Evolutionary conservation across 805 yeast genomes (phyloP), one percentile per base, ranked within the genome.

Genomic region (Cyberlindnera suaveolens): DNA sequence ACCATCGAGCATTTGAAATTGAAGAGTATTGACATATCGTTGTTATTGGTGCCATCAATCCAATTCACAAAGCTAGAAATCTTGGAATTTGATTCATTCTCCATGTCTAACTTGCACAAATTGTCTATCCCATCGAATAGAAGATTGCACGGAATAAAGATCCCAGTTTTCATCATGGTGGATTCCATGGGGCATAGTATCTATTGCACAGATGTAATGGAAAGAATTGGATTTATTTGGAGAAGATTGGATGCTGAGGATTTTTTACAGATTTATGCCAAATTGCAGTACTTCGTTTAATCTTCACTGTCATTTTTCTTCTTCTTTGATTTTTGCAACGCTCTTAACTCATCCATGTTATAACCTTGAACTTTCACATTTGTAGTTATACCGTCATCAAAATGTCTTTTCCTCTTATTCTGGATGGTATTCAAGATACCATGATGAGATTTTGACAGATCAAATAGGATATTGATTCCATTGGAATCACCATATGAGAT

Each of bases 401-500:
- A 9, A 14, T 41, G 50, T 34, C 50, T 46, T 37, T 47, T 55
- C 27, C 45, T 52, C 3, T 48, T 49, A 34, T 55, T 57, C n/a
- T 34, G 23, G 14, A 56, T 41, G 6, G 50, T 39, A 2, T 37
- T 43, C 34, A 52, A 41, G 5, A 51, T 44, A 1, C 63, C 63
- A 20, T 47, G 43, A 6, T 38, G 41, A 4, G 64, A 58, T 1
- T 36, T 3, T 1, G 33, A 34, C 2, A 53, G 56, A 30, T 50
- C 32, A 27, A 58, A 61, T n/a, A 57, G 35, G 1, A 54, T 37
- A 1, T 36, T 34, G 1, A 54, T 15, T 1, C 61, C 61, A 9
- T 41, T 31, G 0, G 32, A 10, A 4, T 44, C 46, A 3, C 60
- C 62, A 5, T 56, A 38, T n/a, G 52, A 44, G 10, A 59, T 52